Base-by-base conservation (phyloP, 345 rosid genomes). In the Dipteronia sinensis region DNA sequence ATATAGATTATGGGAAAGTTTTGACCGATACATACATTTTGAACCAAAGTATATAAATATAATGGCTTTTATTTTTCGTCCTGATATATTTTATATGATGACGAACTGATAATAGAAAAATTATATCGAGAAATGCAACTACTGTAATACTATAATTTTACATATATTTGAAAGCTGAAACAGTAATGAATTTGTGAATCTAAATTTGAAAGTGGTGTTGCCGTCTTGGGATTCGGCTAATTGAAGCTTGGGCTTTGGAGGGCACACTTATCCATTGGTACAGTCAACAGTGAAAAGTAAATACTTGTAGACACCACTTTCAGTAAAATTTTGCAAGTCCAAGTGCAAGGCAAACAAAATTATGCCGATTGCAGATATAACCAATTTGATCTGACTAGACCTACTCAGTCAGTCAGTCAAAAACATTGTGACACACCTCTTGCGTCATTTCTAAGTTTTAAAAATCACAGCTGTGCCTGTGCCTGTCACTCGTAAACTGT, bases 391-490 rank as follows among this genome's bases (percentile, higher is more conserved):
- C 46, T 64, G 77, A 63, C 58, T 12, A 16, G 44, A 79, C 47
- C 22, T 17, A 17, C 56, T n/a, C 61, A 49, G 47, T 63, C 69
- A 22, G 74, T n/a, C 61, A 49, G 47, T 63, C 69, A 22, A 79
- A 56, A 73, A 73, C 73, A 66, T 0, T 12, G 49, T 66, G 69
- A 79, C 53, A 61, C 34, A 58, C 4, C 29, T 53, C 71, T 73
- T 65, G 77, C 83, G 83, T 84, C 87, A 84, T 77, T 59, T 59
- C 27, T 27, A 71, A 74, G 29, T 66, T 29, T 34, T 34, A 34
- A 34, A 34, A 34, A 4, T 34, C 38, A 34, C 38, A 34, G 38
- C 38, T 34, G 38, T 34, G 0, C 38, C 38, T 34, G 38, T 34
- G 38, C 38, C 82, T 53, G 78, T 25, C 47, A 42, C 72, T 49